These are phyloP conservation scores for Plenodomus lindquistii DNA, from an alignment of 2,329 filamentous ascomycete genomes.

Conservation along the genomic window DNA sequence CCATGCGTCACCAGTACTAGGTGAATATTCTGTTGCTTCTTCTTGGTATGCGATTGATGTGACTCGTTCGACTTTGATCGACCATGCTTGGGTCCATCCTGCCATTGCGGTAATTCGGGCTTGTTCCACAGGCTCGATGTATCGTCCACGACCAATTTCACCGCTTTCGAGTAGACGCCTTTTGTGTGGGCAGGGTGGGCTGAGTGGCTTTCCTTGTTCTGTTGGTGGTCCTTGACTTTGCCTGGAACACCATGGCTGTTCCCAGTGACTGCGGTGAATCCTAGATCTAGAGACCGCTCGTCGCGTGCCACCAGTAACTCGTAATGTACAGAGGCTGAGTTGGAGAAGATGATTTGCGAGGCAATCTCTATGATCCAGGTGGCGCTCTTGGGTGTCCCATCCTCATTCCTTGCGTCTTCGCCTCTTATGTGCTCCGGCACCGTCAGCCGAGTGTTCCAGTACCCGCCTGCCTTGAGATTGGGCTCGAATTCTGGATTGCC, in stretches of 20 bases:
- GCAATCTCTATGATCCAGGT: constrained; percentile 91
- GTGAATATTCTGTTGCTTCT: constrained; percentile 78
- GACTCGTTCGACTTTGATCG: constrained; percentile 29
- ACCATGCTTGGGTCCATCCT: constrained; percentile 37
- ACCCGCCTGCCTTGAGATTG: constrained; percentile 90
- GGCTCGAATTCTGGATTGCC: constrained; percentile 91
- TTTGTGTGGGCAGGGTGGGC: constrained; percentile 66
- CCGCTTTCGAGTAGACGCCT: constrained; percentile 82
- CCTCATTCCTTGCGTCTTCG: constrained; percentile 19
- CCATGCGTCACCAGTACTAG: constrained; percentile 93
- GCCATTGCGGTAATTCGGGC: constrained; percentile 74
- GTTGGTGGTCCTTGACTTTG: constrained; percentile 75
- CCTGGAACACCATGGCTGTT: constrained; percentile 58
- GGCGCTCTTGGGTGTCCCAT: constrained; percentile 57
- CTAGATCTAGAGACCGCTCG: constrained; percentile 76
- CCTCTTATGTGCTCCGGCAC: constrained; percentile 77
- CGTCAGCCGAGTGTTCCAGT: constrained; percentile 77
- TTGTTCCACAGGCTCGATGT: constrained; percentile 91
- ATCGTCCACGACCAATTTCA: constrained; percentile 81
- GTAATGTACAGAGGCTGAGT: constrained; percentile 82
- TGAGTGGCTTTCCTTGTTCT: constrained; percentile 56
- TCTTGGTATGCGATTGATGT: constrained; percentile 29
- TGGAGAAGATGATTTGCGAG: constrained; percentile 93
- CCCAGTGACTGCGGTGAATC: constrained; percentile 60
- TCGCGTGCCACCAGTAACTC: constrained; percentile 87